Evolutionary conservation across 2,329 filamentous ascomycete genomes (phyloP), one percentile per base, ranked within the genome.

Genomic region (Botryotinia globosa): DNA sequence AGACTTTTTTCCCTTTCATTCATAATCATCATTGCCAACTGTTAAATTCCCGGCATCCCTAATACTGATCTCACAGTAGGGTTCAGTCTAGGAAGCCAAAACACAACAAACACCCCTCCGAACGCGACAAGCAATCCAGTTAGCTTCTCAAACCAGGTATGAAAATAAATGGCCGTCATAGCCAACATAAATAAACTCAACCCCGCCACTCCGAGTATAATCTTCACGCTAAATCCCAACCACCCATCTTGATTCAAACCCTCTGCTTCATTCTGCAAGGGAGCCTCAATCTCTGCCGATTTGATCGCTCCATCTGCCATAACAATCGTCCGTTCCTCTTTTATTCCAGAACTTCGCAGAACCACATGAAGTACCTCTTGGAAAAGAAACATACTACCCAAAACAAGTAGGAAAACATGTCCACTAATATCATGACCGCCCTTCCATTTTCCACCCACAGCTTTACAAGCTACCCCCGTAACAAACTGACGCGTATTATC

Each of bases 121-220:
- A 86, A 79, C 10, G 86, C 85, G 59, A 87, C 81, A 34, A 83
- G 51, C 48, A 88, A 77, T 1, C 86, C 86, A 42, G 84, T 86
- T 72, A 87, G 79, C 85, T 98, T 99, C 85, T 99, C 96, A 78
- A 97, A 91, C 94, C 95, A 98, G 0, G 96, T 99, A 82, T 99
- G 96, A 80, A 99, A 99, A 86, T 95, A 99, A 56, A 97, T 94
- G 4, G 94, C 94, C 58, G 96, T 99, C 96, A 99, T 99, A 74
- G 98, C 86, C 81, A 99, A 83, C 96, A 99, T 99, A 93, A 96
- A 98, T 85, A 91, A 88, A 80, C 91, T 93, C 80, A 98, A 79
- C 0, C 83, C 90, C 29, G 92, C 87, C 39, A 98, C 89, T 0
- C 80, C 86, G 37, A 87, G 83, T 75, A 90, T 87, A 76, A 91